phyloP scores from a whole-genome alignment of 306 rosid species.

The Casuarina cunninghamiana region DNA sequence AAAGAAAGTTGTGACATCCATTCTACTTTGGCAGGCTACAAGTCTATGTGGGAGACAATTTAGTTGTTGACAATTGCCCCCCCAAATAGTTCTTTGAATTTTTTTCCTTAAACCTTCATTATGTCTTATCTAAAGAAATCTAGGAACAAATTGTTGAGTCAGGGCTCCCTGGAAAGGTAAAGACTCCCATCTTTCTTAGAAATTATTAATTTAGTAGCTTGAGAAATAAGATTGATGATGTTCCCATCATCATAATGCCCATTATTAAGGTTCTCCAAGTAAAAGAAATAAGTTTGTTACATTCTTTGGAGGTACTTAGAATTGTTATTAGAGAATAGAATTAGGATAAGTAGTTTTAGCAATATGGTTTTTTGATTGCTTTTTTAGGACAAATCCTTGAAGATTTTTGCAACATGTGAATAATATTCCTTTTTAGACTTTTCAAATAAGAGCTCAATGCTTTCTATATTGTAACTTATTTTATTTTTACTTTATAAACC shows the following conservation, averaged over 20 bases:
- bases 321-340: not conserved
- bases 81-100: slow-evolving; percentile 44
- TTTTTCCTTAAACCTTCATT: slow-evolving; percentile 56
- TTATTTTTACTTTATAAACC: slow-evolving; percentile 54
- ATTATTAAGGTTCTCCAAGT: not conserved
- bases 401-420: not conserved
- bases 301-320: not conserved
- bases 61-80: slow-evolving; percentile 53
- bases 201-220: not conserved
- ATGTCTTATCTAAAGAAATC: slow-evolving; percentile 52
- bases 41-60: slow-evolving; percentile 68
- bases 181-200: slow-evolving; percentile 7
- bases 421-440: not conserved
- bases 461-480: not conserved
- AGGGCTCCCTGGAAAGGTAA: slow-evolving; percentile 57
- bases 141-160: slow-evolving; percentile 33
- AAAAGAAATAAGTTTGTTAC: not conserved
- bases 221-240: not conserved
- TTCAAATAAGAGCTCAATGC: slow-evolving; percentile 1
- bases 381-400: not conserved
- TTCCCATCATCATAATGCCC: slow-evolving; percentile 13
- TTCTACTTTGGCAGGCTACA: slow-evolving; percentile 64
- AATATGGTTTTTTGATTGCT: not conserved
- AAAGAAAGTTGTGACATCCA: slow-evolving; percentile 15
- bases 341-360: not conserved